Percentiles rank a stretch among this genome's conserved stretches.
These are phyloP conservation scores for Bolboschoenoplectus hybrid DNA, from an alignment of 202 grass and related monocot species.

Conservation along the genomic window DNA sequence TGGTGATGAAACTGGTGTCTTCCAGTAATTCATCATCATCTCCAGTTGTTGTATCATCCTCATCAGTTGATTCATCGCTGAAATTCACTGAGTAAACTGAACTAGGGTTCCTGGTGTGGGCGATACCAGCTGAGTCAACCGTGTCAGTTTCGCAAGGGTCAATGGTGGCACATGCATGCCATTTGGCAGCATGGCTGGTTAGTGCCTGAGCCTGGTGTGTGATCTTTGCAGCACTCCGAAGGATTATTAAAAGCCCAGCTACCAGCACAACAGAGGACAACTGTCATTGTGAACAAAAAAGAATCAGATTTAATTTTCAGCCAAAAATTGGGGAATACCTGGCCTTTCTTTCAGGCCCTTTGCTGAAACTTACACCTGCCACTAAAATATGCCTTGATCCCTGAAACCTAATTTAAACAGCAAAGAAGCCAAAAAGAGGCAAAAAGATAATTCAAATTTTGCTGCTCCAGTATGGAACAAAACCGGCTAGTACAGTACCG, in stretches of 20 bases:
- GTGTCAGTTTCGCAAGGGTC: constrained; percentile 36
- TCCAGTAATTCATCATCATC: constrained; percentile 70
- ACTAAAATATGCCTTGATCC: background rate
- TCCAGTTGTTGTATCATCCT: constrained; percentile 41
- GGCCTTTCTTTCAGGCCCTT: background rate
- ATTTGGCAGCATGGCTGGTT: constrained; percentile 82
- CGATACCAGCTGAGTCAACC: background rate
- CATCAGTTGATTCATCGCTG: constrained; percentile 36
- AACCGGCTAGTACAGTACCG: background rate
- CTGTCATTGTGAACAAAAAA: constrained; percentile 43
- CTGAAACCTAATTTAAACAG: background rate
- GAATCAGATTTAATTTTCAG: background rate
- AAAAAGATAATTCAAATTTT: background rate
- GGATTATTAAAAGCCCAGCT: constrained; percentile 75
- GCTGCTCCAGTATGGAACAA: background rate
- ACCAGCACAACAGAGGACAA: constrained; percentile 80
- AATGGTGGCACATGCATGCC: constrained; percentile 89
- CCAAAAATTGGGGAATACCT: background rate
- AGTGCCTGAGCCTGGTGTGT: constrained; percentile 92
- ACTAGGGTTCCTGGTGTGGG: constrained; percentile 25
- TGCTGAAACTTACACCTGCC: background rate
- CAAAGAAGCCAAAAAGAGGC: background rate
- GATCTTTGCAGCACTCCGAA: constrained; percentile 85
- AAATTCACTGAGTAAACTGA: constrained; percentile 43
- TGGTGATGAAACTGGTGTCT: constrained; percentile 56